Conservation (phyloP, 352 stramenopile genomes). For the Phytophthora hybrid region DNA sequence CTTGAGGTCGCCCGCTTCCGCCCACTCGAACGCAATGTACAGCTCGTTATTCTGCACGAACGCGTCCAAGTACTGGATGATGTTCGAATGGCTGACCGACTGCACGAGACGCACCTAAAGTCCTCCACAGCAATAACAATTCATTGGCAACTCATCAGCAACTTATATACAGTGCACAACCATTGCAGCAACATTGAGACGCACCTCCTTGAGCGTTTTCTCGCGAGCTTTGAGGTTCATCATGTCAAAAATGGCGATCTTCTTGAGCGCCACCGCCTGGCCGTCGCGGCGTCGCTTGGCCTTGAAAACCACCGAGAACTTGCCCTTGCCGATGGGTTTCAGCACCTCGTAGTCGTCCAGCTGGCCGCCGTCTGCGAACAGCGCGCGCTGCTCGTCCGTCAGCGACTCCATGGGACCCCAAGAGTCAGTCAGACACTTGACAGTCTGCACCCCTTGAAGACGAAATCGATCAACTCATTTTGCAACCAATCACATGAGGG, state of each 20-base stretch:
- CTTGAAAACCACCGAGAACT: conserved; percentile 94
- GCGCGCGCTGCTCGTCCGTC: conserved; percentile 70
- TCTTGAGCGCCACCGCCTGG: conserved; percentile 92
- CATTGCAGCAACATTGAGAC: conserved; percentile 9
- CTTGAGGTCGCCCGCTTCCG: conserved; percentile 94
- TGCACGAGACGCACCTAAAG: conserved; percentile 87
- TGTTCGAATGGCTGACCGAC: conserved; percentile 89
- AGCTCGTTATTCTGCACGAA: conserved; percentile 93
- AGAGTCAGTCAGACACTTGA: conserved; percentile 24
- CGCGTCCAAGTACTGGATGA: conserved; percentile 93
- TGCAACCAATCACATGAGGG: conserved; percentile 18
- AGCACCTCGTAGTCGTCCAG: conserved; percentile 85
- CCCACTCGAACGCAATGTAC: conserved; percentile 95
- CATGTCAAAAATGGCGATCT: conserved; percentile 92
- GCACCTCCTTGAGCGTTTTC: conserved; percentile 91
- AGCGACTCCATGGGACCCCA: conserved; percentile 72
- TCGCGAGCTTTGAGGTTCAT: conserved; percentile 92
- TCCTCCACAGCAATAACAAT: conserved; percentile 14
- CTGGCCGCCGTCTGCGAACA: conserved; percentile 66
- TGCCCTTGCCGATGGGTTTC: conserved; percentile 93
- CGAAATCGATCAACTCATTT: conserved; percentile 17
- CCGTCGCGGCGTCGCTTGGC: conserved; percentile 72
- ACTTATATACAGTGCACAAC: neutral
- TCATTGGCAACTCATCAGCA: neutral
- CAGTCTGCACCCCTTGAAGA: conserved; percentile 29